Evolutionary conservation across 306 rosid genomes (phyloP), one percentile per base, ranked within the genome.

Genomic region (Cicer bijugum): DNA sequence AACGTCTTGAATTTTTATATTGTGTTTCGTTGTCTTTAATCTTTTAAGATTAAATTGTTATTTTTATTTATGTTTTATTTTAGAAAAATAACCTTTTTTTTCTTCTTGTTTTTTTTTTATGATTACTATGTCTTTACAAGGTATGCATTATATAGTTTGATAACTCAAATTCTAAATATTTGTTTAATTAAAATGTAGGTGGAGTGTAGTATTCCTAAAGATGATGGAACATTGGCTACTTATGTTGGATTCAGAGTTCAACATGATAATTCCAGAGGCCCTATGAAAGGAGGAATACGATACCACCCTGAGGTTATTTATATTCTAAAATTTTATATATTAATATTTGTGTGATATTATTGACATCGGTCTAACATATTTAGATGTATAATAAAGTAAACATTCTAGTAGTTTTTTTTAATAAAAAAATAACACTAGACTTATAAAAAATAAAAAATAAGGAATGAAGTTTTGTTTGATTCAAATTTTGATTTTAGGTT

Each of bases 211-310:
- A 89, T 94, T 16, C 98, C 97, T 6, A 94, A 83, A 80, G 98
- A 94, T 14, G 95, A 94, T 61, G 98, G 97, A 38, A 85, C 83
- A 1, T 75, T 94, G 80, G 96, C 89, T 9, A 84, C 97, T n/a
- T 94, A 81, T 72, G 90, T 94, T 65, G 98, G 98, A 33, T 94
- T 94, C 74, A 85, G 98, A 60, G 47, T 94, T 72, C 98, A 94
- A 78, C 98, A 94, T 80, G 98, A 94, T 85, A 94, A 94, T 78
- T 96, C 98, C 9, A 91, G 98, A 89, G 98, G 98, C 42, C 98
- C 98, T 67, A 94, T 94, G 98, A 94, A 94, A 83, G 98, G 98
- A 81, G 98, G 98, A 77, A 94, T 94, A 82, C 91, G 98, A 91
- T 94, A 94, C 73, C 98, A 94, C 58, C 97, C 97, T 1, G 97